Evolutionary conservation across 1,284 basidiomycete species (phyloP).

Genomic region (Ganoderma meredithae): DNA sequence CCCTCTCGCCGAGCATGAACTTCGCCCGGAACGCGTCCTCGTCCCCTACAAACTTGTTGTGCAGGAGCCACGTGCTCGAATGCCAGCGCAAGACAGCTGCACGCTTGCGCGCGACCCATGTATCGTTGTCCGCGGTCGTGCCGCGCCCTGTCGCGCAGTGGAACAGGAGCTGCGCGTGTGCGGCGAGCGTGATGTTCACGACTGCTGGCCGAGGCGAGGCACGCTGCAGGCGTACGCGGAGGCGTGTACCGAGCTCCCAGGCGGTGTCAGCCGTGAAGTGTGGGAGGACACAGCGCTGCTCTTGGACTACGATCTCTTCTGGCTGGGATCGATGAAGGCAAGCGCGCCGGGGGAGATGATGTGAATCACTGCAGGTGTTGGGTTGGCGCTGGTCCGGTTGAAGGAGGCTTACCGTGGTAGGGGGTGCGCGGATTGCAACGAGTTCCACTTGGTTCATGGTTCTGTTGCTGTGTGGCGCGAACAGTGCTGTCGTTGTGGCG

Average conservation of each 20-base stretch:
- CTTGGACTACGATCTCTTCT: constrained; percentile 29
- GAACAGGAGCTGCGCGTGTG: constrained; percentile 42
- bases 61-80: constrained; percentile 38
- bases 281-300: constrained; percentile 33
- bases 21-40: constrained; percentile 37
- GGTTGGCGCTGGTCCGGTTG: too few relatives aligned
- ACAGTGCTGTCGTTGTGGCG: neutral
- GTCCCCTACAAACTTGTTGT: constrained; percentile 35
- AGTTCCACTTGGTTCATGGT: constrained; percentile 21
- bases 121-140: constrained; percentile 44
- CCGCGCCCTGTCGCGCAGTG: constrained; percentile 41
- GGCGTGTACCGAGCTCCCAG: constrained; percentile 43
- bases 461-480: neutral
- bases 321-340: constrained; percentile 18
- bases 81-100: constrained; percentile 45
- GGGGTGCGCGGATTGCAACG: constrained; percentile 30
- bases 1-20: constrained; percentile 37
- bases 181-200: constrained; percentile 42
- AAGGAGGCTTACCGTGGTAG: constrained; percentile 20
- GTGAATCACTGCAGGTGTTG: too few relatives aligned
- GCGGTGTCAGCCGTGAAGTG: constrained; percentile 41
- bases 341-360: neutral
- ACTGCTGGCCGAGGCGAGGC: constrained; percentile 35
- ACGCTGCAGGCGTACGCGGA: constrained; percentile 37
- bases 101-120: constrained; percentile 47